Conservation (phyloP, 257 asterid species). For the Penstemon barbatus region DNA sequence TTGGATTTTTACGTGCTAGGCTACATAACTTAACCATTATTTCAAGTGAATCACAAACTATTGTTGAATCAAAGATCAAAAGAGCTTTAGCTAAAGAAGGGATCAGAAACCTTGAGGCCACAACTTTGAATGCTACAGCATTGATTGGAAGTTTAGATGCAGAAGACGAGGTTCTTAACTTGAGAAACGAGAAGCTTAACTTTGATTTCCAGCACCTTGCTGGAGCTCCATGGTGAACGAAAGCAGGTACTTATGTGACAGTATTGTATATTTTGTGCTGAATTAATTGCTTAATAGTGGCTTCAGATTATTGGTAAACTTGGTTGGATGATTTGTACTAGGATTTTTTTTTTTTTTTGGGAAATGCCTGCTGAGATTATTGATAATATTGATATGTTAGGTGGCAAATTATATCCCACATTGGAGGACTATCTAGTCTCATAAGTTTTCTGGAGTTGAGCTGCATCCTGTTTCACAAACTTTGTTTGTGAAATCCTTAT, state of each 20-base stretch:
- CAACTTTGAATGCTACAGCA: conserved; percentile 31
- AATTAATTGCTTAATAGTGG: background rate
- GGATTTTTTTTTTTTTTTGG: background rate
- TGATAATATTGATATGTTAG: no score
- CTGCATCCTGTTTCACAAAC: no score
- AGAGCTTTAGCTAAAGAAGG: conserved; percentile 33
- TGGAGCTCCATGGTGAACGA: conserved; percentile 52
- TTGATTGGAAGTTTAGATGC: conserved; percentile 31
- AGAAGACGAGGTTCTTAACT: conserved; percentile 40
- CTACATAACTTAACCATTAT: conserved; percentile 34
- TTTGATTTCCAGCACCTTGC: conserved; percentile 37
- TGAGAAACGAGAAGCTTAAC: conserved; percentile 31
- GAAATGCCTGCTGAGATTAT: no score
- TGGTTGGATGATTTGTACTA: background rate
- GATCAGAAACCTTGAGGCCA: conserved; percentile 29
- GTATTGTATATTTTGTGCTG: background rate
- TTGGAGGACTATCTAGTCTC: no score
- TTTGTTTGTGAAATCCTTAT: no score
- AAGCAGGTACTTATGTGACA: background rate
- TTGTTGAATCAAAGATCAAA: conserved; percentile 30
- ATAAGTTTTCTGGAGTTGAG: no score
- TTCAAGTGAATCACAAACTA: conserved; percentile 32
- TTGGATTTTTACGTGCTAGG: conserved; percentile 53
- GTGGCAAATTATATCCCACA: no score
- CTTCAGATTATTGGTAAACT: conserved; percentile 11